Percentiles rank a stretch among this genome's conserved stretches.
These are phyloP conservation scores for Neurospora sublineolata DNA, from an alignment of 495 filamentous ascomycete species.

Conservation along the genomic window DNA sequence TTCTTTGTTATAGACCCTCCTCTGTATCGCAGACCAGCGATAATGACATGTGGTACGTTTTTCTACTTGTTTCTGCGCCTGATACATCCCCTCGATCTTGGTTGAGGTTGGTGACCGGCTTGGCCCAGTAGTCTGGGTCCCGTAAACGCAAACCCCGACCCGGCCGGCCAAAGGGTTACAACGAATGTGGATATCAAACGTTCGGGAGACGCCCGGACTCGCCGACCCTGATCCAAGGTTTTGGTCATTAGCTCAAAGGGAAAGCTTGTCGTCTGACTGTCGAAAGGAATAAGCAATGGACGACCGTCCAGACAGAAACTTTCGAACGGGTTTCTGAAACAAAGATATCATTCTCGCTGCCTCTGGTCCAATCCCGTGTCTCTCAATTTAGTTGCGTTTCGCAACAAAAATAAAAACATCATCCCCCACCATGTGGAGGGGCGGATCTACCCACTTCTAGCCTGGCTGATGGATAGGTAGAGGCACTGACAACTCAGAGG, in stretches of 20 bases:
- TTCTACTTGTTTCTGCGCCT: neutral
- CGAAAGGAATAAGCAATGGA: neutral
- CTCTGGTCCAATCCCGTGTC: neutral
- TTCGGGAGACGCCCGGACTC: neutral
- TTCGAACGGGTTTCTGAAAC: neutral
- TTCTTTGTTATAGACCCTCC: neutral
- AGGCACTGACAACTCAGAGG: conserved; percentile 9
- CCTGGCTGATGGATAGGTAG: conserved; percentile 2
- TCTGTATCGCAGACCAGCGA: neutral
- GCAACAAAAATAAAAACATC: conserved; percentile 4
- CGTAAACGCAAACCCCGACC: neutral
- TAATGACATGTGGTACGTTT: neutral
- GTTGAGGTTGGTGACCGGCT: neutral
- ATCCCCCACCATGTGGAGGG: conserved; percentile 10
- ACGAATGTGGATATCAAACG: neutral
- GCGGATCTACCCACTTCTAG: conserved; percentile 7
- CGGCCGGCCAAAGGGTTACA: neutral
- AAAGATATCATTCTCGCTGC: neutral
- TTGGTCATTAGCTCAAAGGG: neutral
- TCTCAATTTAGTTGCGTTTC: neutral
- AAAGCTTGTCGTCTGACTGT: neutral
- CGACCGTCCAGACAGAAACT: neutral
- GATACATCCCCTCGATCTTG: neutral
- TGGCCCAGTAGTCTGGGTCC: conserved; percentile 4
- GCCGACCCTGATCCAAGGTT: neutral